Conservation (phyloP, 2,329 filamentous ascomycete genomes). For the Boeremia exigua region DNA sequence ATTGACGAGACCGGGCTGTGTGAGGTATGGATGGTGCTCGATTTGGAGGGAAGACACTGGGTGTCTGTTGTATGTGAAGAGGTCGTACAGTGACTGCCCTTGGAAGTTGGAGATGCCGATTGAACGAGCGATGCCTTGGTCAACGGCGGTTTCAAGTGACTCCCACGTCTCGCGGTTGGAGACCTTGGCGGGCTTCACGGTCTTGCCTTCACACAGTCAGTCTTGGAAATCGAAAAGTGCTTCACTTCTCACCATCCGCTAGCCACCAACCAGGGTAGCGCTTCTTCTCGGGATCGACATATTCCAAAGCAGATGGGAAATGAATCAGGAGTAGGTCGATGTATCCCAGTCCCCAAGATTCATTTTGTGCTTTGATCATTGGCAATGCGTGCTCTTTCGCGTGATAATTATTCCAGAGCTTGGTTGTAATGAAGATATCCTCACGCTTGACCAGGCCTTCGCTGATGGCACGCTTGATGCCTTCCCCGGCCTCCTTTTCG, state of each 20-base stretch:
- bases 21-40: slow-evolving; percentile 46
- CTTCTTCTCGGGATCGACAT: slow-evolving; percentile 40
- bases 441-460: slow-evolving; percentile 54
- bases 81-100: slow-evolving; percentile 55
- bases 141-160: slow-evolving; percentile 49
- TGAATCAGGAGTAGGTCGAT: slow-evolving; percentile 69
- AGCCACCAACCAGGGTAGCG: slow-evolving; percentile 45
- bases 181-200: slow-evolving; percentile 42
- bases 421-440: slow-evolving; percentile 90
- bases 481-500: slow-evolving; percentile 44
- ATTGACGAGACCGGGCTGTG: slow-evolving; percentile 39
- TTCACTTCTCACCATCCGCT: slow-evolving; percentile 20
- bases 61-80: slow-evolving; percentile 58
- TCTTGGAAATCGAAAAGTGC: slow-evolving; percentile 32
- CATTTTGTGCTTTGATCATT: slow-evolving; percentile 68
- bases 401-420: slow-evolving; percentile 93
- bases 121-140: slow-evolving; percentile 54
- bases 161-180: slow-evolving; percentile 44
- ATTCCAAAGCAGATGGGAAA: slow-evolving; percentile 67
- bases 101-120: slow-evolving; percentile 46
- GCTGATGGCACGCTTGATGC: slow-evolving; percentile 45
- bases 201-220: slow-evolving; percentile 21
- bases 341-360: slow-evolving; percentile 55
- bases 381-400: slow-evolving; percentile 75
- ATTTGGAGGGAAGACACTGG: slow-evolving; percentile 44